Conservation (phyloP, 306 rosid species). For the Corylus heterophylla region DNA sequence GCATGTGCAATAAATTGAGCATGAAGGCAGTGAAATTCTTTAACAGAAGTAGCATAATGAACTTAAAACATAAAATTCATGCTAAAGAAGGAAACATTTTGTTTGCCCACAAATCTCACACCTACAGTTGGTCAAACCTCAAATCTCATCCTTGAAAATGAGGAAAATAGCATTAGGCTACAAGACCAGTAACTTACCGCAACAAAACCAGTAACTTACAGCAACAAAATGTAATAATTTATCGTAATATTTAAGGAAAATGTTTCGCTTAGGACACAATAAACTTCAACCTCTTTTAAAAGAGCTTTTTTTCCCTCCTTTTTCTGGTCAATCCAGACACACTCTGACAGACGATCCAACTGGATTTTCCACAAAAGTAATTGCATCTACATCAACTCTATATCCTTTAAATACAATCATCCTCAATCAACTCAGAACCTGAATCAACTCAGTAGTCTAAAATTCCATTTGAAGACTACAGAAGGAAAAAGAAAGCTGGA, state of each 20-base stretch:
- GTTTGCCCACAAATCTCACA: background rate
- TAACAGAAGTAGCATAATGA: no score
- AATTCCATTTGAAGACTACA: background rate
- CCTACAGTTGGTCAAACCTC: background rate
- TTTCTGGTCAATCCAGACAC: background rate
- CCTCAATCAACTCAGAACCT: background rate
- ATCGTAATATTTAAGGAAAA: background rate
- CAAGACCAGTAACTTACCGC: no score
- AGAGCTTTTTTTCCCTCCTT: background rate
- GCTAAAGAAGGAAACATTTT: no score
- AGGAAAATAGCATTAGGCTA: background rate
- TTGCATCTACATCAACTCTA: background rate
- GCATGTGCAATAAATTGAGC: no score
- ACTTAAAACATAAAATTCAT: no score
- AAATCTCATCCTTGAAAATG: background rate
- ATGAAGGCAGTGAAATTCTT: no score
- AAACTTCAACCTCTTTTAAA: background rate
- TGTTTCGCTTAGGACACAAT: background rate
- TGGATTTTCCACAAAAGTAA: slow-evolving; percentile 1
- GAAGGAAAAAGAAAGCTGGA: slow-evolving; percentile 4
- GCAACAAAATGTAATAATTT: background rate
- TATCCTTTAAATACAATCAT: background rate
- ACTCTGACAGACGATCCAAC: background rate
- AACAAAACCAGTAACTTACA: background rate
- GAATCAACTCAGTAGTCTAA: background rate